Conservation (phyloP, 2,329 filamentous ascomycete species). For the Aureobasidium sp. region DNA sequence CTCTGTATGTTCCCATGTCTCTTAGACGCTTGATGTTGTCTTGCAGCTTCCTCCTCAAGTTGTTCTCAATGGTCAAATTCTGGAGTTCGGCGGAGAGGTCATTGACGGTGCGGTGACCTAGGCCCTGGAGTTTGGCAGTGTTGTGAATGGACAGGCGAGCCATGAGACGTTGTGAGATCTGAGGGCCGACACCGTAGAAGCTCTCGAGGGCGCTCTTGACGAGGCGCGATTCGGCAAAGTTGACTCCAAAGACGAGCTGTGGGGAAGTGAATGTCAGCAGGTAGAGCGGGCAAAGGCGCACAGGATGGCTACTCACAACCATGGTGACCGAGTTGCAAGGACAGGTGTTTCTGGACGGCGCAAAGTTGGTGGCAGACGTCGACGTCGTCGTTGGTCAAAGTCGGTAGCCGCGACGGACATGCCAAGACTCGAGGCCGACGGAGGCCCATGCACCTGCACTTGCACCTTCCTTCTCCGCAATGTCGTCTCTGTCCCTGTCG, state of each 20-base stretch:
- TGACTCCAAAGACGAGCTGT: conserved; percentile 69
- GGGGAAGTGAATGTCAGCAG: not conserved
- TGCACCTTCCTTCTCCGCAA: not conserved
- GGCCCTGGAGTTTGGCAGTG: conserved; percentile 64
- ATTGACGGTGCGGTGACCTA: conserved; percentile 69
- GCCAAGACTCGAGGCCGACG: not conserved
- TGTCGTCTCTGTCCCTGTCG: not conserved
- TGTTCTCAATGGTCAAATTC: conserved; percentile 89
- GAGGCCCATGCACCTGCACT: not conserved
- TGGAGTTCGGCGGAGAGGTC: conserved; percentile 78
- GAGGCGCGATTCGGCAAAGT: conserved; percentile 74
- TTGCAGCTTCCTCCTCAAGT: conserved; percentile 65
- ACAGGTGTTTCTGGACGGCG: not conserved
- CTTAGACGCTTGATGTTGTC: conserved; percentile 81
- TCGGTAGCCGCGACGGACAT: not conserved
- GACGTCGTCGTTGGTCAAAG: not conserved
- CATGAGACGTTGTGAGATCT: conserved; percentile 65
- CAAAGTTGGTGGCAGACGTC: not conserved
- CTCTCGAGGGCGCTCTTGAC: conserved; percentile 62
- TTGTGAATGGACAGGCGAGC: conserved; percentile 85
- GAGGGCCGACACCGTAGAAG: conserved; percentile 78
- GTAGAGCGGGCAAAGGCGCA: not conserved
- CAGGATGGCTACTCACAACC: conserved; percentile 13
- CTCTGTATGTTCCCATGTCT: conserved; percentile 85
- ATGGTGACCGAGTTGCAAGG: not conserved